A percentile compares a stretch with the other conserved stretches of the same genome.
Evolutionary conservation across 306 rosid genomes (phyloP).

Genomic region (Fagus crenata): DNA sequence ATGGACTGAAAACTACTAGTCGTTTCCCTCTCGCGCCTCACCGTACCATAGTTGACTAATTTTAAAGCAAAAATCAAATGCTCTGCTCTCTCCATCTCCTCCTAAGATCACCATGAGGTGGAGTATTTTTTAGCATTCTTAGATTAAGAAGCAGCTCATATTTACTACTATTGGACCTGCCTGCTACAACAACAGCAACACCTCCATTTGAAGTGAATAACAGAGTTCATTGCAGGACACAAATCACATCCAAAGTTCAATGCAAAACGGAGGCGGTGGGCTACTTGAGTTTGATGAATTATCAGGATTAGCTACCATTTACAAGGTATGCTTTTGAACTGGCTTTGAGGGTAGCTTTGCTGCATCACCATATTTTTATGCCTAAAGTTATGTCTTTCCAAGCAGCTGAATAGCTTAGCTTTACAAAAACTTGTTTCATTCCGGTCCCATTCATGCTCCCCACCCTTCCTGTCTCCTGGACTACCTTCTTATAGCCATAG

Average conservation of each 20-base stretch:
- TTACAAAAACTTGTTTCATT: background rate
- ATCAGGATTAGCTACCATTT: background rate
- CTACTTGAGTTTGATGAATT: constrained; percentile 30
- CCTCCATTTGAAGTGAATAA: constrained; percentile 43
- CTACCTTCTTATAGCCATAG: background rate
- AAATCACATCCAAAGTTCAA: constrained; percentile 37
- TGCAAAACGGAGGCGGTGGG: constrained; percentile 30
- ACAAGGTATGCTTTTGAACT: background rate
- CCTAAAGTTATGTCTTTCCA: constrained; percentile 3
- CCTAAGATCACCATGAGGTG: too few relatives aligned
- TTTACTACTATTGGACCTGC: too few relatives aligned
- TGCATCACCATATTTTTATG: constrained; percentile 2
- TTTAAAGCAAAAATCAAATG: too few relatives aligned
- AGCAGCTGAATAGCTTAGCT: constrained; percentile 1
- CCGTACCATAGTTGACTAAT: too few relatives aligned
- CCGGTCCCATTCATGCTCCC: background rate
- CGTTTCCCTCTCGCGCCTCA: too few relatives aligned
- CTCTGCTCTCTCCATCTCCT: too few relatives aligned
- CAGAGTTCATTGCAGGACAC: constrained; percentile 62
- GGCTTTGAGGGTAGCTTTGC: background rate
- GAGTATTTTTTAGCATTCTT: too few relatives aligned
- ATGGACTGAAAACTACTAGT: too few relatives aligned
- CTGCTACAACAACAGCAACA: too few relatives aligned
- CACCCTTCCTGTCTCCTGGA: background rate
- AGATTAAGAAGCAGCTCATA: too few relatives aligned